These are phyloP conservation scores for Fusarium globosum DNA, from an alignment of 2,329 filamentous ascomycete species.

Conservation along the genomic window DNA sequence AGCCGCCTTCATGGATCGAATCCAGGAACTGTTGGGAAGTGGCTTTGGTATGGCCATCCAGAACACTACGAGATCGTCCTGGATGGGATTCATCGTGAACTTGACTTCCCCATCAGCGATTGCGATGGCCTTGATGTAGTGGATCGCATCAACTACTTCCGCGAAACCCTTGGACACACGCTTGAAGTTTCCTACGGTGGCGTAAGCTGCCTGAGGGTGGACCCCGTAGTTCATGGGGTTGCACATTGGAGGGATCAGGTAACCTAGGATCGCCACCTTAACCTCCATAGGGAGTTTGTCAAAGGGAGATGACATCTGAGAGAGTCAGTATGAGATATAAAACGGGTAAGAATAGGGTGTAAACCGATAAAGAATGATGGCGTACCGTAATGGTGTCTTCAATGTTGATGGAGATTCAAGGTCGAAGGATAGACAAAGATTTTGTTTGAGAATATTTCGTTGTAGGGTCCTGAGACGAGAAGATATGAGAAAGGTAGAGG, in stretches of 20 bases:
- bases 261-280: neutral
- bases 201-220: rapidly evolving
- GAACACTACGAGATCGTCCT: neutral
- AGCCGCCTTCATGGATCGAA: neutral
- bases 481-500: neutral
- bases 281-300: neutral
- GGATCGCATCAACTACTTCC: neutral
- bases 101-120: neutral
- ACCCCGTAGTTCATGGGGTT: neutral
- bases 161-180: neutral
- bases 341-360: neutral
- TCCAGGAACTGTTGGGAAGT: neutral
- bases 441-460: neutral
- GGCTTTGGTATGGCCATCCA: neutral
- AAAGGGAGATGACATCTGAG: neutral
- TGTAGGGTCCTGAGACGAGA: no score
- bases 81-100: neutral
- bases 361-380: no score
- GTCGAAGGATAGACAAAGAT: rapidly evolving
- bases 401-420: neutral
- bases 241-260: neutral
- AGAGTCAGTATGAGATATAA: neutral
- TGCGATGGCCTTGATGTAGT: neutral
- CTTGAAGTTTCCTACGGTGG: neutral
- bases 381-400: rapidly evolving